These are phyloP conservation scores for Trichophyton verrucosum DNA, from an alignment of 2,329 filamentous ascomycete species.

Conservation along the genomic window DNA sequence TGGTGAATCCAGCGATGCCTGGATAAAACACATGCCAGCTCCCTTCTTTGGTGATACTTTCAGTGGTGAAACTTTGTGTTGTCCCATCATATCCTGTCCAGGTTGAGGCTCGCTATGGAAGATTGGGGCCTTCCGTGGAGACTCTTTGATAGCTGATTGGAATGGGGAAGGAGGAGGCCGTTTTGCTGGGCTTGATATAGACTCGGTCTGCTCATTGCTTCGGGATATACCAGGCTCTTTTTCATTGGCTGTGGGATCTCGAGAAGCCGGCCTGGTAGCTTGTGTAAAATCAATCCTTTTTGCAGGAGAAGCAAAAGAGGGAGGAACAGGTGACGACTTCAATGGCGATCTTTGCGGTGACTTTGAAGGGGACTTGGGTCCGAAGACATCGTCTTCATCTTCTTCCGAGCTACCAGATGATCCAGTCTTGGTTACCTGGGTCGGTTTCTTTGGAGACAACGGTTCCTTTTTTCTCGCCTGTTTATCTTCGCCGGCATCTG, in stretches of 20 bases:
- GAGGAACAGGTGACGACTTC: conserved; percentile 18
- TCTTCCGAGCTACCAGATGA: conserved; percentile 24
- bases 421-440: conserved; percentile 32
- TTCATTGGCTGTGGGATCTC: background rate
- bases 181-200: conserved; percentile 35
- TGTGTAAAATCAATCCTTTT: conserved; percentile 27
- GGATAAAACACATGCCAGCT: conserved; percentile 25
- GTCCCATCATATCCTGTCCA: background rate
- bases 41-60: conserved; percentile 35
- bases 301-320: conserved; percentile 24
- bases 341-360: conserved; percentile 24
- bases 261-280: conserved; percentile 3
- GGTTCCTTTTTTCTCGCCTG: conserved; percentile 22
- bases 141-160: conserved; percentile 31
- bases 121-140: conserved; percentile 26
- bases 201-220: conserved; percentile 10
- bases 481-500: conserved; percentile 12
- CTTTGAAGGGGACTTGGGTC: conserved; percentile 24
- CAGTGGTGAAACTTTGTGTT: conserved; percentile 24
- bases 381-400: conserved; percentile 33
- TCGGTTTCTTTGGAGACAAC: conserved; percentile 39
- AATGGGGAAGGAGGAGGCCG: conserved; percentile 34
- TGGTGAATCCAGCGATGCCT: conserved; percentile 23
- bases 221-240: background rate
- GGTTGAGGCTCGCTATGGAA: conserved; percentile 15